phyloP scores from a whole-genome alignment of 129 eudicot species.

The Flaveria linearis region DNA sequence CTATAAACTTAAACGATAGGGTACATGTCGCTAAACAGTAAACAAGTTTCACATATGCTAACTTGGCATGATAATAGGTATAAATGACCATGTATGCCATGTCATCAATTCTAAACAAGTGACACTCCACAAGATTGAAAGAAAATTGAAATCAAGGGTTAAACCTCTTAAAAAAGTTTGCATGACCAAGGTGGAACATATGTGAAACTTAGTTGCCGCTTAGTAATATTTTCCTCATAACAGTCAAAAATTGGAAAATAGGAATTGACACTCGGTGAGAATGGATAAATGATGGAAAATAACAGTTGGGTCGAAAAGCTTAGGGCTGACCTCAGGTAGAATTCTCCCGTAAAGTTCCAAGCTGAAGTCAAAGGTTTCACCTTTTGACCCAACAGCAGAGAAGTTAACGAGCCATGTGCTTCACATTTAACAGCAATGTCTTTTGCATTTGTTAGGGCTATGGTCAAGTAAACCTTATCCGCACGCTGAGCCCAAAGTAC shows the following conservation, averaged over 20 bases:
- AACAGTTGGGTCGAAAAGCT: neutral
- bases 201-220: neutral
- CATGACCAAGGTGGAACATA: neutral
- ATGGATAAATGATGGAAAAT: neutral
- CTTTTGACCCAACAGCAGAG: conserved; percentile 64
- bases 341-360: conserved; percentile 69
- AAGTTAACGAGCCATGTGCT: conserved; percentile 59
- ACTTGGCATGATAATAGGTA: neutral
- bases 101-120: neutral
- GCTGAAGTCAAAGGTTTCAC: conserved; percentile 49
- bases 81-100: neutral
- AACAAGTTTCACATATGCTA: neutral
- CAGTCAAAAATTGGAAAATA: conserved; percentile 5
- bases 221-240: neutral
- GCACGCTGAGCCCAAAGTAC: conserved; percentile 94
- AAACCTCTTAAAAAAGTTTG: neutral
- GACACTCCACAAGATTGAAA: neutral
- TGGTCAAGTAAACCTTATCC: conserved; percentile 73
- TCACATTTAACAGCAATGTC: conserved; percentile 70
- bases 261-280: neutral
- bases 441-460: conserved; percentile 69
- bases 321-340: conserved; percentile 48
- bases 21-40: neutral
- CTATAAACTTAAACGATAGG: neutral
- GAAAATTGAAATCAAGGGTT: neutral